These are phyloP conservation scores for Kalaharituber pfeilii DNA, from an alignment of 2,329 filamentous ascomycete genomes.

Conservation along the genomic window DNA sequence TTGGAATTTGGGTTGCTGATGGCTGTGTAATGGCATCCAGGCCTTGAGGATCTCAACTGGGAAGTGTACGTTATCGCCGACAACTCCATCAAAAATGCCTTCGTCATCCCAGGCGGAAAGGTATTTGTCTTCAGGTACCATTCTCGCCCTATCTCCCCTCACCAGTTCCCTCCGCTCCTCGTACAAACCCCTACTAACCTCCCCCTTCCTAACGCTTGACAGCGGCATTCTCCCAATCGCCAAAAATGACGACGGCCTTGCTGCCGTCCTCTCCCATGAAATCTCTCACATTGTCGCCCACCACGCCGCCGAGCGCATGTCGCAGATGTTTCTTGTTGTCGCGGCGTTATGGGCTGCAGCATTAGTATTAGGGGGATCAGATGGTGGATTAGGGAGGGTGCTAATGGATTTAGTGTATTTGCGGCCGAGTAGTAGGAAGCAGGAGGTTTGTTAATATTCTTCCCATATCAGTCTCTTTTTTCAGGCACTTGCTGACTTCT, in stretches of 20 bases:
- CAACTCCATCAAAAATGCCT: constrained; percentile 11
- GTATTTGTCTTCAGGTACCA: constrained; percentile 49
- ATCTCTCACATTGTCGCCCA: constrained; percentile 59
- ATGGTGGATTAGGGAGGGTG: constrained; percentile 25
- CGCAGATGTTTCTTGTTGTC: constrained; percentile 3
- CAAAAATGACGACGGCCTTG: constrained; percentile 41
- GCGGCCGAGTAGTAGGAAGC: constrained; percentile 49
- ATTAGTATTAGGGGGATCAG: constrained; percentile 1
- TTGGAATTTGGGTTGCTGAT: background rate
- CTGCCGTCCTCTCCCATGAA: constrained; percentile 58
- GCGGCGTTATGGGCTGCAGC: constrained; percentile 6
- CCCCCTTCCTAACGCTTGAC: background rate
- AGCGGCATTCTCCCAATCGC: constrained; percentile 55
- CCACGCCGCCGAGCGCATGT: constrained; percentile 48
- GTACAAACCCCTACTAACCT: background rate
- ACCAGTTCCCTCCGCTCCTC: background rate
- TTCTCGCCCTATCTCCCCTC: background rate
- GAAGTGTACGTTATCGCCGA: constrained; percentile 61
- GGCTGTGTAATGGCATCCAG: background rate
- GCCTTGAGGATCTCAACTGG: constrained; percentile 44
- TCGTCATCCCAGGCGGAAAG: constrained; percentile 37
- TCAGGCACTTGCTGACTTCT: background rate
- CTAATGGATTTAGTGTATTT: constrained; percentile 47
- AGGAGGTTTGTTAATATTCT: too few species aligned
- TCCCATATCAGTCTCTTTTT: background rate